phyloP scores from a whole-genome alignment of 108 stramenopile genomes.

The Skeletonema tropicum region DNA sequence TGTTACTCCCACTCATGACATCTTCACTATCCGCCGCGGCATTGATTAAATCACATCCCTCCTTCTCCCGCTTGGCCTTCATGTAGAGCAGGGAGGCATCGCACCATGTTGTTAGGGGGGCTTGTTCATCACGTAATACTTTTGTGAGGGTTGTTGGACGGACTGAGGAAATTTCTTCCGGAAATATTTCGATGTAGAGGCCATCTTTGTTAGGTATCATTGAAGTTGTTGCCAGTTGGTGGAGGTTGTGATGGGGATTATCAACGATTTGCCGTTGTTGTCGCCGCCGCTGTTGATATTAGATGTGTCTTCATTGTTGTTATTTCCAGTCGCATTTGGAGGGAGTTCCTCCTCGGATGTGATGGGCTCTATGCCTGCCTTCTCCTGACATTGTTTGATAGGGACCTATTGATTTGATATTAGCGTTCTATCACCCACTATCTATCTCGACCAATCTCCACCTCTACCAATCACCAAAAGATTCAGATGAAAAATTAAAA shows the following conservation, averaged over 20 bases:
- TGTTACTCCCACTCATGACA: constrained; percentile 40
- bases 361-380: constrained; percentile 19
- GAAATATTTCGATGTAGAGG: constrained; percentile 82
- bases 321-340: not conserved
- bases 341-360: constrained; percentile 48
- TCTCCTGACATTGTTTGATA: constrained; percentile 1
- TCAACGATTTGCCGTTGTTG: constrained; percentile 48
- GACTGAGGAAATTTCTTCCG: constrained; percentile 76
- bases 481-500: too few relatives aligned
- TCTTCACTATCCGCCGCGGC: constrained; percentile 58
- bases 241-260: constrained; percentile 73
- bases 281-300: not conserved
- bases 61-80: constrained; percentile 55
- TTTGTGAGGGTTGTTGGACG: constrained; percentile 56
- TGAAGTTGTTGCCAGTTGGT: constrained; percentile 29
- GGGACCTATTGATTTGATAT: not conserved
- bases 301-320: not conserved
- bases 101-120: constrained; percentile 63
- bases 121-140: constrained; percentile 73
- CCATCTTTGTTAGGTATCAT: constrained; percentile 6
- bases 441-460: too few relatives aligned
- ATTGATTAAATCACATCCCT: constrained; percentile 67
- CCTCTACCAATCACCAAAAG: too few relatives aligned
- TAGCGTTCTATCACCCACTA: not conserved
- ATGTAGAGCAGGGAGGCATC: constrained; percentile 74